Evolutionary conservation across 2,329 filamentous ascomycete species (phyloP).

Genomic region (Aspergillus bombycis): DNA sequence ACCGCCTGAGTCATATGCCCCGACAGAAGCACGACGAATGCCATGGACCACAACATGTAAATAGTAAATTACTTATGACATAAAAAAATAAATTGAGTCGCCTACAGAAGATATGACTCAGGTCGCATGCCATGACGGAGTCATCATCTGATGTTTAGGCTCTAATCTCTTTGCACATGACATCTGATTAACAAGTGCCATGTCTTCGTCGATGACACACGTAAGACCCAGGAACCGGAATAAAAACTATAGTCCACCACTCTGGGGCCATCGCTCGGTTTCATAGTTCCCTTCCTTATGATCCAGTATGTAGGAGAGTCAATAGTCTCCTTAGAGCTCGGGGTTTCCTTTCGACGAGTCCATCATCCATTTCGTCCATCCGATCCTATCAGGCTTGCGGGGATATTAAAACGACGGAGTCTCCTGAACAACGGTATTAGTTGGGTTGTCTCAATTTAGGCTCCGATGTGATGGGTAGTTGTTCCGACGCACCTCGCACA

Average conservation of each 20-base stretch:
- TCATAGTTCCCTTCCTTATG: slow-evolving; percentile 16
- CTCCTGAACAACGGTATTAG: slow-evolving; percentile 54
- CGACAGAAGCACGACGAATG: background rate
- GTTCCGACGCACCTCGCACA: slow-evolving; percentile 75
- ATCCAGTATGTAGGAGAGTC: slow-evolving; percentile 14
- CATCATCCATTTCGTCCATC: background rate
- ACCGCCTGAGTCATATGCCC: slow-evolving; percentile 25
- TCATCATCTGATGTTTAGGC: background rate
- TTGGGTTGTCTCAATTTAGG: background rate
- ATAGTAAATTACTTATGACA: background rate
- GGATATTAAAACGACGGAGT: slow-evolving; percentile 73
- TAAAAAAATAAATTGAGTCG: background rate
- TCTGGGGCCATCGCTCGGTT: slow-evolving; percentile 7
- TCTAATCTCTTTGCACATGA: slow-evolving; percentile 3
- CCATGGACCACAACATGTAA: background rate
- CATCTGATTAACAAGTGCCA: background rate
- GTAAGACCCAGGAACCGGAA: background rate
- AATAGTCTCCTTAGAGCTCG: slow-evolving; percentile 10
- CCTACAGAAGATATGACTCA: background rate
- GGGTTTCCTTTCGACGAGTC: background rate
- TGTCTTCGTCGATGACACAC: background rate
- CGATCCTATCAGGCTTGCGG: slow-evolving; percentile 53
- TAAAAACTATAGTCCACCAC: background rate
- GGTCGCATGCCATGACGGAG: background rate
- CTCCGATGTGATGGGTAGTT: background rate